A percentile compares a stretch with the other conserved stretches of the same genome.
Evolutionary conservation across 768 basidiomycete species (phyloP).

Genomic region (Termitomyces sp.): DNA sequence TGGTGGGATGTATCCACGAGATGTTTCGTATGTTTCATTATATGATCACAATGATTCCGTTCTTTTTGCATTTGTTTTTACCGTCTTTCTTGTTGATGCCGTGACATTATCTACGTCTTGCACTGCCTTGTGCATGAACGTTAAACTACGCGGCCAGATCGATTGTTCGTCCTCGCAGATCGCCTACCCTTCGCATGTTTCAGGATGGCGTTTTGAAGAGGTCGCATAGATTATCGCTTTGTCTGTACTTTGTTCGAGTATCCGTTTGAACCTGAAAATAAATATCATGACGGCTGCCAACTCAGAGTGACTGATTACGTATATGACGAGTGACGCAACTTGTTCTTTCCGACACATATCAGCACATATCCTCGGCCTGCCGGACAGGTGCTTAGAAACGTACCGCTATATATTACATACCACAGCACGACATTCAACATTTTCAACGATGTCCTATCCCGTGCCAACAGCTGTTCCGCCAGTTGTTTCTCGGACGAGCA

Average conservation of each 20-base stretch:
- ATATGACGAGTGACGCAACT: neutral
- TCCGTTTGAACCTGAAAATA: neutral
- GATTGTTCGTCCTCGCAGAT: constrained; percentile 45
- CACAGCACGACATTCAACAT: neutral
- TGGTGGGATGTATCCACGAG: neutral
- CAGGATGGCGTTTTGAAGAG: constrained; percentile 47
- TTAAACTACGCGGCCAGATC: constrained; percentile 69
- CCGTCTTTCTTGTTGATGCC: constrained; percentile 25
- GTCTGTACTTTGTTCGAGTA: neutral
- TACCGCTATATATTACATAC: neutral
- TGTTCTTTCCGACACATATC: neutral
- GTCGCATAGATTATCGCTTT: constrained; percentile 25
- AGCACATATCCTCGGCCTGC: neutral
- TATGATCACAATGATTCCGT: neutral
- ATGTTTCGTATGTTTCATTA: neutral
- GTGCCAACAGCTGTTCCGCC: neutral
- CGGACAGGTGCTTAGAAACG: neutral
- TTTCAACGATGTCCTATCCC: constrained; percentile 1
- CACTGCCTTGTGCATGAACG: constrained; percentile 43
- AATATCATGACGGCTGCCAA: neutral
- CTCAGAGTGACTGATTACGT: neutral
- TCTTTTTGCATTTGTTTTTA: neutral
- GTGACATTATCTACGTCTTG: constrained; percentile 60
- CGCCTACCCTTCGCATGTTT: constrained; percentile 39
- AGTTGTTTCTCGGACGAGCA: constrained; percentile 13